Conservation (phyloP, 2,329 filamentous ascomycete genomes). For the Neobulgaria alba region DNA sequence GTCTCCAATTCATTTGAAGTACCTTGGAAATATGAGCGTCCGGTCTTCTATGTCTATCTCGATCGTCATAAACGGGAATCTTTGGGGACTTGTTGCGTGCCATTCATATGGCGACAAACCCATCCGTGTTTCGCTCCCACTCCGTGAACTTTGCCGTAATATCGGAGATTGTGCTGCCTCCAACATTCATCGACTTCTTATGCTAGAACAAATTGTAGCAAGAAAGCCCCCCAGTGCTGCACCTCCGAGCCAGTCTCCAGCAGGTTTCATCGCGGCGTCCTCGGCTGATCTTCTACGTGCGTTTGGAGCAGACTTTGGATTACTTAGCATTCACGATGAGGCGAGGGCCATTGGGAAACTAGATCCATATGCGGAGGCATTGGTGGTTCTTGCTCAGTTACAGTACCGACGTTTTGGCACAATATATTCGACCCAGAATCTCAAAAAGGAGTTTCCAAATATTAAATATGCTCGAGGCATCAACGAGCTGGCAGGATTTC, state of each 20-base stretch:
- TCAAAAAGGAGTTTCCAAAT: conserved; percentile 71
- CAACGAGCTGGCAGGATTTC: conserved; percentile 63
- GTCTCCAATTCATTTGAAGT: conserved; percentile 81
- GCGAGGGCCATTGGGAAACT: conserved; percentile 75
- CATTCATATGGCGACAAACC: conserved; percentile 67
- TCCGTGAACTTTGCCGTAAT: conserved; percentile 81
- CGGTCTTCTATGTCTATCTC: conserved; percentile 89
- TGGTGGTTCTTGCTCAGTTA: conserved; percentile 79
- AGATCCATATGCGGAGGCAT: conserved; percentile 70
- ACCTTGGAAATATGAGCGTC: conserved; percentile 78
- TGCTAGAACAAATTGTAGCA: conserved; percentile 75
- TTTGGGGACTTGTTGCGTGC: conserved; percentile 83
- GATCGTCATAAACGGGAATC: conserved; percentile 71
- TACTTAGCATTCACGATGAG: conserved; percentile 78
- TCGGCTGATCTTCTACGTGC: conserved; percentile 77
- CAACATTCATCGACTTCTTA: conserved; percentile 82
- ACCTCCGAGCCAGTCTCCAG: conserved; percentile 61
- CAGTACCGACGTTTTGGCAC: conserved; percentile 66
- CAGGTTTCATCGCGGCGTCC: conserved; percentile 79
- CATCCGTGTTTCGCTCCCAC: conserved; percentile 81
- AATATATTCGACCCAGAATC: conserved; percentile 70
- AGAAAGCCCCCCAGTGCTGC: conserved; percentile 84
- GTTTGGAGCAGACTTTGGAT: conserved; percentile 80
- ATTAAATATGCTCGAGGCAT: conserved; percentile 74
- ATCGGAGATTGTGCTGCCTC: conserved; percentile 78